phyloP scores from a whole-genome alignment of 2,329 filamentous ascomycete species.

The Pleomassaria siparia region DNA sequence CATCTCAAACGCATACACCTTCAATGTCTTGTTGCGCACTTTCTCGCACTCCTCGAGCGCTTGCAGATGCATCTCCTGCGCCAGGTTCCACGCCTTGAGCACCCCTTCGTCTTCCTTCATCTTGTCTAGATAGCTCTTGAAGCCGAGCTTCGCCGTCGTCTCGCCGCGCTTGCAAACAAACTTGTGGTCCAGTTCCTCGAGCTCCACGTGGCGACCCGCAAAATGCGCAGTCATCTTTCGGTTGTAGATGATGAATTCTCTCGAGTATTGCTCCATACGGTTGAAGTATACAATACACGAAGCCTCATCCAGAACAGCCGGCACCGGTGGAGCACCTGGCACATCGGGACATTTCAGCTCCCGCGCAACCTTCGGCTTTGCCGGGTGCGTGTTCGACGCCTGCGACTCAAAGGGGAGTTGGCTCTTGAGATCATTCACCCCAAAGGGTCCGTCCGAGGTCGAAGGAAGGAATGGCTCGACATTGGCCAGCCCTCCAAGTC shows the following conservation, averaged over 20 bases:
- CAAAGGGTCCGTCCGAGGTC: constrained; percentile 52
- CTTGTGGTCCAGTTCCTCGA: constrained; percentile 41
- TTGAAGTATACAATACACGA: constrained; percentile 56
- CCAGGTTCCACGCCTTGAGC: constrained; percentile 61
- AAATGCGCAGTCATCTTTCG: constrained; percentile 59
- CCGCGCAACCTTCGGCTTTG: constrained; percentile 41
- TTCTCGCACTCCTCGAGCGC: constrained; percentile 49
- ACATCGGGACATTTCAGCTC: constrained; percentile 53
- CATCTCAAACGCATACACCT: constrained; percentile 3
- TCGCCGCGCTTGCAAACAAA: constrained; percentile 59
- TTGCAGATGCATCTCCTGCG: constrained; percentile 61
- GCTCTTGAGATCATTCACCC: constrained; percentile 55
- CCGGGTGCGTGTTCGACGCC: constrained; percentile 48
- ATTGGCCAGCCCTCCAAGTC: constrained; percentile 54
- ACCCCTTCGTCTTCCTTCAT: constrained; percentile 67
- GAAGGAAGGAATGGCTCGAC: constrained; percentile 52
- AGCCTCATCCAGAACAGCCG: constrained; percentile 46
- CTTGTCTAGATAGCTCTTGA: constrained; percentile 61
- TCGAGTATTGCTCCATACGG: constrained; percentile 58
- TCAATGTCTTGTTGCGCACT: constrained; percentile 12
- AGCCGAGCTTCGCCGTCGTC: constrained; percentile 50
- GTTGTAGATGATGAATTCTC: constrained; percentile 59
- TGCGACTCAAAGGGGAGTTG: constrained; percentile 62
- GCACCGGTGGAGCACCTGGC: constrained; percentile 53
- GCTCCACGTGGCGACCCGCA: constrained; percentile 52